Evolutionary conservation across 495 filamentous ascomycete species (phyloP), one percentile per base, ranked within the genome.

Genomic region (Aspergillus mulundensis): DNA sequence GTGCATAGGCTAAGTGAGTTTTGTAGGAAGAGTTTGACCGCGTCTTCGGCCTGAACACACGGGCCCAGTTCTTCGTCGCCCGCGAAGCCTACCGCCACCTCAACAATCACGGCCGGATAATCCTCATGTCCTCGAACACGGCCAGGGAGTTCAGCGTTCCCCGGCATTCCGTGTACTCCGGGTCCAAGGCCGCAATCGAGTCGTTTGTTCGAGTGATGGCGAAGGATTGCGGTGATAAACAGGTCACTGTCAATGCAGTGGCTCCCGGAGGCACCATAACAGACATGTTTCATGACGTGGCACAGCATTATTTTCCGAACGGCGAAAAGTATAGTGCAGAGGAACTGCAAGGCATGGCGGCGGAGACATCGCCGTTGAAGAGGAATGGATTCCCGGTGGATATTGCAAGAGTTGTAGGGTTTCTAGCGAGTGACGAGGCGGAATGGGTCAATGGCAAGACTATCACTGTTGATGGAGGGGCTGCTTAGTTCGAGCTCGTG

Each of bases 61-160:
- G 85, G 5, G 89, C 82, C 2, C 89, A 91, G 70, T 91, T 91
- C 78, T 90, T 91, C 72, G 89, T 91, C 54, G 88, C 84, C 38
- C 86, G 88, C 72, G 80, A 87, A 25, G 89, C 86, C 51, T 83
- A 82, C 72, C 84, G 86, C 70, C 67, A 90, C 66, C 77, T 89
- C 40, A 57, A 84, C 70, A 67, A 76, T 8, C 81, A 85, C 52
- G 89, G 89, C 39, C 79, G 88, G 12, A 71, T 91, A 28, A 85
- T 78, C 40, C 59, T 77, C 24, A 84, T 81, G 75, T 78, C 74
- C n/a, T 82, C 79, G 15, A 81, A 82, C 57, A 78, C 81, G 4
- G 81, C 78, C 1, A 23, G 21, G 4, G 74, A 73, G 18, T 67
- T 82, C 36, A 86, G 86, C 42, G 82, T 92, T 36, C 81, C 80